A percentile compares a stretch with the other conserved stretches of the same genome.
phyloP scores from a whole-genome alignment of 202 grass and related monocot genomes.

The Saccharum hybrid region DNA sequence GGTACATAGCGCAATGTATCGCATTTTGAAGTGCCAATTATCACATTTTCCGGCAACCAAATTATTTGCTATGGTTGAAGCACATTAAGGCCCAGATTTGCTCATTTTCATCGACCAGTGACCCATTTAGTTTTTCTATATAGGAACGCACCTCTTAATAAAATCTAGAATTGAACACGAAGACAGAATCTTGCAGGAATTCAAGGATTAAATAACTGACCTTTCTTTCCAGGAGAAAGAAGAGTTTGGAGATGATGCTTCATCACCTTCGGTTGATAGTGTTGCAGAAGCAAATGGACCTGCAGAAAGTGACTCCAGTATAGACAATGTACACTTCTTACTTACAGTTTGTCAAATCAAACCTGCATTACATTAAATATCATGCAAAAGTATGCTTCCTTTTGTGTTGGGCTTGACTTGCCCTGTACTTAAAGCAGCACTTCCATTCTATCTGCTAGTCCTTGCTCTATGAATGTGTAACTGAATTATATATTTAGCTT shows the following conservation, averaged over 20 bases:
- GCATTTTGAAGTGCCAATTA: neutral
- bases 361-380: neutral
- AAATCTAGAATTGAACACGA: slow-evolving; percentile 5
- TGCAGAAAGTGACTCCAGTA: slow-evolving; percentile 45
- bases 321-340: slow-evolving; percentile 60
- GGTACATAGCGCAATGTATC: neutral
- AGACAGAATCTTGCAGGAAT: neutral
- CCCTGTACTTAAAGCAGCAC: slow-evolving; percentile 1
- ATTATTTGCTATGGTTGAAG: neutral
- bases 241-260: slow-evolving; percentile 26
- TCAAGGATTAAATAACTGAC: neutral
- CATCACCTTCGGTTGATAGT: slow-evolving; percentile 41
- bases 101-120: neutral
- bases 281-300: slow-evolving; percentile 54
- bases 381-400: neutral
- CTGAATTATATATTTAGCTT: slow-evolving; percentile 67
- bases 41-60: neutral
- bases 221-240: slow-evolving; percentile 61
- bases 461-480: slow-evolving; percentile 32
- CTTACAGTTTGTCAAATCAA: slow-evolving; percentile 14
- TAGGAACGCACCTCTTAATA: neutral
- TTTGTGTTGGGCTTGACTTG: neutral
- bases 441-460: slow-evolving; percentile 27
- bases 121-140: neutral
- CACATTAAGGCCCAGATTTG: neutral